Evolutionary conservation across 306 rosid genomes (phyloP).

Genomic region (Rosa lucieae): DNA sequence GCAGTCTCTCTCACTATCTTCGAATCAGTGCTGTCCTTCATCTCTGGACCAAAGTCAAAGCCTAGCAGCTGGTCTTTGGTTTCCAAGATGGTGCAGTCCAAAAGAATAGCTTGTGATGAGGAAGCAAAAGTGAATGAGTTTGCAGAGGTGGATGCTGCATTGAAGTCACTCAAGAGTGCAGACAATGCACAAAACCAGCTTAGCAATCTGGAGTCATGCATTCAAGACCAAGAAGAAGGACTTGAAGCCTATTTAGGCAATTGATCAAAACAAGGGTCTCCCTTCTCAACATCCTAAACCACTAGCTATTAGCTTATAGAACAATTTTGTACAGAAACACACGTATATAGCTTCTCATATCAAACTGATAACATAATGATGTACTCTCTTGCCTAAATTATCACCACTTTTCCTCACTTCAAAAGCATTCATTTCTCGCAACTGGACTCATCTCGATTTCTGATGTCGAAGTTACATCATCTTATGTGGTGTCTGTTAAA

Average conservation of each 20-base stretch:
- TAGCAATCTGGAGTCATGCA: conserved; percentile 16
- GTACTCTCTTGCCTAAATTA: background rate
- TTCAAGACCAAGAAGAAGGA: conserved; percentile 19
- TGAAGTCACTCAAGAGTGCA: background rate
- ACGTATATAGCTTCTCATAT: background rate
- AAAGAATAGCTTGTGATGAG: conserved; percentile 6
- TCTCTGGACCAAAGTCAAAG: conserved; percentile 24
- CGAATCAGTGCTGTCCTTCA: conserved; percentile 33
- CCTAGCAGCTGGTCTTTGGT: conserved; percentile 30
- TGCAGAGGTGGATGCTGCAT: conserved; percentile 11
- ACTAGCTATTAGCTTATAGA: conserved; percentile 2
- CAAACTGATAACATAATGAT: background rate
- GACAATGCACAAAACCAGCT: conserved; percentile 14
- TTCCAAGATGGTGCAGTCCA: conserved; percentile 18
- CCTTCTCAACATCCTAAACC: conserved; percentile 34
- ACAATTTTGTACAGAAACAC: background rate
- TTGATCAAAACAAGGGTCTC: conserved; percentile 46
- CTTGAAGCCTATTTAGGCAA: conserved; percentile 24
- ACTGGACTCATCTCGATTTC: background rate
- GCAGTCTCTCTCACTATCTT: conserved; percentile 17
- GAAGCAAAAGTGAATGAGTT: conserved; percentile 13
- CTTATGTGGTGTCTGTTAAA: background rate
- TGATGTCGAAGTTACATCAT: background rate
- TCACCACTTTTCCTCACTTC: background rate
- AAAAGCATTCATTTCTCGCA: background rate